phyloP scores from a whole-genome alignment of 176 grass and related monocot genomes.

The Phoenix dactylifera region DNA sequence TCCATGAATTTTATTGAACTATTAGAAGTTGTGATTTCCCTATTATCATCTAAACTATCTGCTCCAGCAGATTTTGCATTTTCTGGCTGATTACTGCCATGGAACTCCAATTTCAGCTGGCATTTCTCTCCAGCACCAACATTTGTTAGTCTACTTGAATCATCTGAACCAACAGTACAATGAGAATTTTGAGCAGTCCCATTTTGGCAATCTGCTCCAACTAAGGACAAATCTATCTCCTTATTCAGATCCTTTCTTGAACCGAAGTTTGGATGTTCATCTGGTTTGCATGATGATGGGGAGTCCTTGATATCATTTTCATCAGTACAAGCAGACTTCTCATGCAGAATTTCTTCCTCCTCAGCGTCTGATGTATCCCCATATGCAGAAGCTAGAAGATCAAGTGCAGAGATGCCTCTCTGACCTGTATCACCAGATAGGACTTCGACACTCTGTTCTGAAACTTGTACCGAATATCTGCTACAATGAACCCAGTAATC shows the following conservation, averaged over 20 bases:
- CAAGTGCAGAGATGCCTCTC: conserved; percentile 50
- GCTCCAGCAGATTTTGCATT: not conserved
- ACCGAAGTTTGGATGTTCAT: conserved; percentile 13
- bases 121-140: not conserved
- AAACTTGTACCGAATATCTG: conserved; percentile 38
- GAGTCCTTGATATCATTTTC: conserved; percentile 28
- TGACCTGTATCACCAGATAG: conserved; percentile 30
- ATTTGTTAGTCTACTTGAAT: conserved; percentile 2
- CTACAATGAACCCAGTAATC: not conserved
- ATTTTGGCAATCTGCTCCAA: conserved; percentile 26
- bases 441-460: conserved; percentile 32
- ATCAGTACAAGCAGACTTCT: conserved; percentile 13
- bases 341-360: conserved; percentile 35
- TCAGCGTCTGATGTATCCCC: conserved; percentile 54
- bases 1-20: not conserved
- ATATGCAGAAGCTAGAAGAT: conserved; percentile 89
- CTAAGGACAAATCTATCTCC: conserved; percentile 18
- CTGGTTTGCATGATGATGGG: conserved; percentile 2
- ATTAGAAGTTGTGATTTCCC: not conserved
- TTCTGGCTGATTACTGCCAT: not conserved
- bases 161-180: not conserved
- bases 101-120: not conserved
- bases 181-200: conserved; percentile 20
- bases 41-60: not conserved
- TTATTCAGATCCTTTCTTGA: conserved; percentile 19